Base-by-base conservation (phyloP, 345 rosid genomes). In the Lepidium aucheri region DNA sequence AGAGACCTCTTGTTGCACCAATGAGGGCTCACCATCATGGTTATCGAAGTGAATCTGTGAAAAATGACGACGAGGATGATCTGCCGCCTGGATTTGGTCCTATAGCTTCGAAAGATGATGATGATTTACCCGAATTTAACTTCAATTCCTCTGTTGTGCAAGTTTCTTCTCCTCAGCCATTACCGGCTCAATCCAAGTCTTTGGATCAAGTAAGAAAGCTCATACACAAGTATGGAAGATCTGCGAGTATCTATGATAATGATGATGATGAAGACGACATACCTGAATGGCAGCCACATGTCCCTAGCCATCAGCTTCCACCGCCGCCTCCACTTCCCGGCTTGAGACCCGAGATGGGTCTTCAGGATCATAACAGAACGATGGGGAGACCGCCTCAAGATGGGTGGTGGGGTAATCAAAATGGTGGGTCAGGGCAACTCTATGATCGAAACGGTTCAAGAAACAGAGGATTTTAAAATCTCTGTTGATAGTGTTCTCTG, bases 61-160 rank as follows among this genome's bases (percentile, higher is more conserved):
- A 45, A 28, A 60, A 40, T 46, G 61, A 32, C 9, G 72, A 20
- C 10, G 82, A 68, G 35, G 94, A 79, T 41, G 99, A 90, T 60
- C 77, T 89, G 14, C 99, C 97, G 3, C 99, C 99, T 8, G 99
- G 99, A 36, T 95, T 95, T 57, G 99, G 96, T 60, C 95, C 88
- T 2, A 74, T 68, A 0, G 68, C 79, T 4, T 3, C 74, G 18
- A 86, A 76, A 64, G 96, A 89, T 8, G 97, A 86, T 5, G 99
- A 95, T 73, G 99, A 95, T 79, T 69, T 95, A 32, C 99, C 99
- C 0, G 96, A 95, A 77, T 95, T 89, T 67, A 91, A 86, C 34
- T 95, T 74, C 7, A 46, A 4, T 33, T 55, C 78, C 9, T 63
- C 78, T 2, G 44, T 18, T 42, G 54, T 28, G 24, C 54, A 50